Percentiles rank a stretch among this genome's conserved stretches.
Conservation (phyloP, 192 early-diverging fungal species). For the Linnemannia zychae region DNA sequence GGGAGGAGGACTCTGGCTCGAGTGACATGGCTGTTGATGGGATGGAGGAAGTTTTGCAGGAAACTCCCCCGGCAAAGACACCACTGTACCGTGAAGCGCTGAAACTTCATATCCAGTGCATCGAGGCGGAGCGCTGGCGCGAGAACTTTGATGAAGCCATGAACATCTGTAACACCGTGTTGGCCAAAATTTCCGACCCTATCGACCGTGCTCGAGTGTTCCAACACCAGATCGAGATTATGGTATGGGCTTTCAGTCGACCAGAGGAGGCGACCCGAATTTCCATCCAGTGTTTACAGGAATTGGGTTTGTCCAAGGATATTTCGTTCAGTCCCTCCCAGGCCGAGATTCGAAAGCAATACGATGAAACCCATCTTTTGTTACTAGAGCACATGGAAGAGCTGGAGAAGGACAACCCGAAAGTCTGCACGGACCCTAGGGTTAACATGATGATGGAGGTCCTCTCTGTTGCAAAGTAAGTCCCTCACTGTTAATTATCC, state of each 20-base stretch:
- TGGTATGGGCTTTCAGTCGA: constrained; percentile 40
- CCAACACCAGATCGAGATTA: constrained; percentile 49
- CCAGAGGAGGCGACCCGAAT: constrained; percentile 28
- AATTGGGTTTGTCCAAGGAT: constrained; percentile 37
- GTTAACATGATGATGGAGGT: constrained; percentile 46
- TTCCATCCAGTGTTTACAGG: constrained; percentile 43
- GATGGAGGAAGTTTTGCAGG: background rate
- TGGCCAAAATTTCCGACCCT: constrained; percentile 32
- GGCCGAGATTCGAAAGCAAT: constrained; percentile 32
- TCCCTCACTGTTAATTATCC: too few relatives aligned
- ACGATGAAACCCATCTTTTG: constrained; percentile 34
- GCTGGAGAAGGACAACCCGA: constrained; percentile 18
- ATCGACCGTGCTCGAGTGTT: constrained; percentile 33
- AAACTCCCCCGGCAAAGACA: background rate
- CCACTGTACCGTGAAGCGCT: constrained; percentile 35
- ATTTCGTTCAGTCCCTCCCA: constrained; percentile 28
- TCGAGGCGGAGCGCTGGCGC: constrained; percentile 44
- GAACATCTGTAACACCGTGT: constrained; percentile 20
- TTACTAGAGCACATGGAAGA: constrained; percentile 24
- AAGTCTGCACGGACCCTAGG: constrained; percentile 19
- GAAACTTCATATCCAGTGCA: constrained; percentile 40
- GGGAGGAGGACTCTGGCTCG: background rate
- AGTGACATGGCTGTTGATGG: constrained; percentile 8
- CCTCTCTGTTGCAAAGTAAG: constrained; percentile 36
- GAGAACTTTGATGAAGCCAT: constrained; percentile 38